A percentile compares a stretch with the other conserved stretches of the same genome.
Evolutionary conservation across 352 stramenopile species (phyloP).

Genomic region (Globisporangium spinosum): DNA sequence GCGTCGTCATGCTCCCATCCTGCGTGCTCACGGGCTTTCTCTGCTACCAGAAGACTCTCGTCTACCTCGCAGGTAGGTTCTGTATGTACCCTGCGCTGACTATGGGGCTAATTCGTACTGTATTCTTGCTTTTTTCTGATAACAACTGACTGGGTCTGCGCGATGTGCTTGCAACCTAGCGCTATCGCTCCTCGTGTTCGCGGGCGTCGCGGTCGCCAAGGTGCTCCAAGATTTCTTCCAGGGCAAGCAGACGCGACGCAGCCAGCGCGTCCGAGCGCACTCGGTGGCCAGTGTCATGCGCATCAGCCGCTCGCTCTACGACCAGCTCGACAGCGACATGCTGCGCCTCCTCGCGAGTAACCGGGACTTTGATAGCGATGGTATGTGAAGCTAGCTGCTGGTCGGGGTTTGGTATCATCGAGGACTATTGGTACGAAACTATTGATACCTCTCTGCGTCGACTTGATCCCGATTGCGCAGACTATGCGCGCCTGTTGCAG

Average conservation of each 20-base stretch:
- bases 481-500: constrained; percentile 70
- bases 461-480: constrained; percentile 16
- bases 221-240: constrained; percentile 14
- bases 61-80: constrained; percentile 16
- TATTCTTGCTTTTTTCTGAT: no score
- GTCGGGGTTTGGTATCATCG: no score
- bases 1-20: not conserved
- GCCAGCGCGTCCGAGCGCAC: not conserved
- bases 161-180: constrained; percentile 18
- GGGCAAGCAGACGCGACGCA: not conserved
- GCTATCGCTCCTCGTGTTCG: constrained; percentile 51
- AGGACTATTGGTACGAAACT: no score
- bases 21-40: not conserved
- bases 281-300: constrained; percentile 34
- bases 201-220: constrained; percentile 46
- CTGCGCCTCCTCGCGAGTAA: constrained; percentile 61
- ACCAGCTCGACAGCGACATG: constrained; percentile 60
- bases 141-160: no score
- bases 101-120: not conserved
- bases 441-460: not conserved
- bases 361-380: constrained; percentile 65
- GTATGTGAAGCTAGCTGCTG: not conserved
- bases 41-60: not conserved
- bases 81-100: not conserved
- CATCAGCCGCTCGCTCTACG: constrained; percentile 61